Conservation (phyloP, 805 yeast species). For the Cyberlindnera mycetangii region DNA sequence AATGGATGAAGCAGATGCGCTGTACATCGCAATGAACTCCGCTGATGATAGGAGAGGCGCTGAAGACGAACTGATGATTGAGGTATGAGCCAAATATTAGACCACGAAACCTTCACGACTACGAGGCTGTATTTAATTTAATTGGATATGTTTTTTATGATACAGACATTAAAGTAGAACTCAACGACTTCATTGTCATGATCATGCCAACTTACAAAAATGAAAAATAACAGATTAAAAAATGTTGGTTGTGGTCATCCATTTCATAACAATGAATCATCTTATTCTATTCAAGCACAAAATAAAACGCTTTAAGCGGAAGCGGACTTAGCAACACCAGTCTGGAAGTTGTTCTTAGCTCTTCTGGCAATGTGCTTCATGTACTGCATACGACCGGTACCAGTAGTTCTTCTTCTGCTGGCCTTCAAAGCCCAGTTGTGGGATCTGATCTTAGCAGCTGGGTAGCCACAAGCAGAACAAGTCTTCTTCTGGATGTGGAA, state of each 20-base stretch:
- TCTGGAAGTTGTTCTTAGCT: slow-evolving; percentile 98
- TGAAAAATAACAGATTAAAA: not conserved
- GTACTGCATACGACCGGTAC: slow-evolving; percentile 99
- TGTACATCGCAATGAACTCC: slow-evolving; percentile 56
- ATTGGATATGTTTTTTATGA: slow-evolving; percentile 6
- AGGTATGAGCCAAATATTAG: not conserved
- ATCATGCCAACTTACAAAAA: not conserved
- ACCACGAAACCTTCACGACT: too few species aligned
- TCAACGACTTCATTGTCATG: not conserved
- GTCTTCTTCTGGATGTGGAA: slow-evolving; percentile 99
- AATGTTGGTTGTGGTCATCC: slow-evolving; percentile 13
- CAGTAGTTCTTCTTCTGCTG: slow-evolving; percentile 99
- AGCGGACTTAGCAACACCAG: slow-evolving; percentile 71
- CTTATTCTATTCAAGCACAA: slow-evolving; percentile 15
- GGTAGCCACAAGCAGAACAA: slow-evolving; percentile 98
- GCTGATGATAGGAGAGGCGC: slow-evolving; percentile 1
- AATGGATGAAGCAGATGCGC: slow-evolving; percentile 75
- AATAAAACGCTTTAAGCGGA: slow-evolving; percentile 47
- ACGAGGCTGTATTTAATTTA: too few species aligned
- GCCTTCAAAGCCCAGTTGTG: slow-evolving; percentile 99
- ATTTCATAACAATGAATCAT: slow-evolving; percentile 16
- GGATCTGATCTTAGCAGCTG: slow-evolving; percentile 98
- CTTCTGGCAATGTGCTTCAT: slow-evolving; percentile 96
- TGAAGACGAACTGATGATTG: slow-evolving; percentile 8
- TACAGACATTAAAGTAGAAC: slow-evolving; percentile 4